Evolutionary conservation across 164 flowering plant genomes (phyloP).

Genomic region (Tetracentron sinense): DNA sequence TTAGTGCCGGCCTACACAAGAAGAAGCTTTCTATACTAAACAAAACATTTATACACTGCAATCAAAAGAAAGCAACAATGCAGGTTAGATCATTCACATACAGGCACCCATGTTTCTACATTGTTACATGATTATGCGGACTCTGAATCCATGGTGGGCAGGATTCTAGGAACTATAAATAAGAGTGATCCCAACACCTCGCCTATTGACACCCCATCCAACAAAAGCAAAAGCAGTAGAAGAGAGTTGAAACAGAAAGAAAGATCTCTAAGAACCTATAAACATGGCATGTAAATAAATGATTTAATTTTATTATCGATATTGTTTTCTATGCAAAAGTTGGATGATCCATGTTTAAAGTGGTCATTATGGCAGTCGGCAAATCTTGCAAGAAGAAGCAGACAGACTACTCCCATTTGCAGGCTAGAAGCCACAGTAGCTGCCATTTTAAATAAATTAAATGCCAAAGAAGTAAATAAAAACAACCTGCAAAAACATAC

Average conservation of each 20-base stretch:
- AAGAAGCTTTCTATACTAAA: background rate
- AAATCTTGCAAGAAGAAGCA: slow-evolving; percentile 35
- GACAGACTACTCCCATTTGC: slow-evolving; percentile 48
- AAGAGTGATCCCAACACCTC: no score
- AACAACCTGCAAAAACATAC: slow-evolving; percentile 17
- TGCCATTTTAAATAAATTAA: slow-evolving; percentile 43
- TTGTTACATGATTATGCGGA: no score
- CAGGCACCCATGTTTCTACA: slow-evolving; percentile 99
- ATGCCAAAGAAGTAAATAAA: slow-evolving; percentile 10
- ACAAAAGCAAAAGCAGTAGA: no score
- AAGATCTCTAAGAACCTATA: no score
- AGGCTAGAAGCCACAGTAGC: slow-evolving; percentile 48
- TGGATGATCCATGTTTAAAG: no score
- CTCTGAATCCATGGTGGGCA: slow-evolving; percentile 98
- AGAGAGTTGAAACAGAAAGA: no score
- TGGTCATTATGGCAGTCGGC: no score
- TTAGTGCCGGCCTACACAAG: slow-evolving; percentile 66
- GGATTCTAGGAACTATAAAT: no score
- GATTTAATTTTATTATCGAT: slow-evolving; percentile 58
- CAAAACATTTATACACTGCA: background rate
- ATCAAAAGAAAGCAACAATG: background rate
- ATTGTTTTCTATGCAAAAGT: no score
- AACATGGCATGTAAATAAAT: no score
- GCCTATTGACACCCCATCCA: no score
- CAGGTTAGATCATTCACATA: slow-evolving; percentile 35